phyloP scores from a whole-genome alignment of 768 basidiomycete genomes.

The Cytidiella melzeri region DNA sequence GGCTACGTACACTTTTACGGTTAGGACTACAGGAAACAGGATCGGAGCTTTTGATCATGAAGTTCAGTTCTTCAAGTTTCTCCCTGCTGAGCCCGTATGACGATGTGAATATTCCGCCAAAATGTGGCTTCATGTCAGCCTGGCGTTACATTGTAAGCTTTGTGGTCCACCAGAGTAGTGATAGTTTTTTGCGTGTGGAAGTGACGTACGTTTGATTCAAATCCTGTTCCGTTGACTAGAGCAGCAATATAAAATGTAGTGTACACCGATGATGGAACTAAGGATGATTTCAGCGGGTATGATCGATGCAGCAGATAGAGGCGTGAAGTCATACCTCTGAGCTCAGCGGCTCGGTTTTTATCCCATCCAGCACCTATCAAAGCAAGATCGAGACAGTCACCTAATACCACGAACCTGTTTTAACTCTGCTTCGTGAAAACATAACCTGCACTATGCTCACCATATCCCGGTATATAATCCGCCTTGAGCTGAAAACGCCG shows the following conservation, averaged over 20 bases:
- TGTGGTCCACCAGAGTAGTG: background rate
- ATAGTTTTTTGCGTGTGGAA: too few species aligned
- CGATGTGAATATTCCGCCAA: conserved; percentile 67
- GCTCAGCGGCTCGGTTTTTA: conserved; percentile 65
- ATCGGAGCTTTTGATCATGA: conserved; percentile 46
- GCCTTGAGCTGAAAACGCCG: conserved; percentile 51
- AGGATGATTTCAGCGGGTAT: background rate
- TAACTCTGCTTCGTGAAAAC: too few species aligned
- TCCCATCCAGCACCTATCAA: conserved; percentile 79
- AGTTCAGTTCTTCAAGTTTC: conserved; percentile 69
- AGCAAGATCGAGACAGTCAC: conserved; percentile 71
- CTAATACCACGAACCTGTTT: too few species aligned
- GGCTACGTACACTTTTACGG: background rate
- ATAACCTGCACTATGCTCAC: conserved; percentile 30
- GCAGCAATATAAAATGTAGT: conserved; percentile 82
- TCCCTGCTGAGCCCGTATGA: conserved; percentile 69
- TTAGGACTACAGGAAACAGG: conserved; percentile 24
- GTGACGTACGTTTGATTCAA: conserved; percentile 35
- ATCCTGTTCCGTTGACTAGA: conserved; percentile 42
- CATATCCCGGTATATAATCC: conserved; percentile 83
- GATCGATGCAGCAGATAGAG: conserved; percentile 1
- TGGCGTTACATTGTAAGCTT: conserved; percentile 19
- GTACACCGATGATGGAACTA: conserved; percentile 64
- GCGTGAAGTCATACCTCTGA: conserved; percentile 48
- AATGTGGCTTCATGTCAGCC: conserved; percentile 47